Evolutionary conservation across 2,329 filamentous ascomycete genomes (phyloP), one percentile per base, ranked within the genome.

Genomic region (Colletotrichum tabaci): DNA sequence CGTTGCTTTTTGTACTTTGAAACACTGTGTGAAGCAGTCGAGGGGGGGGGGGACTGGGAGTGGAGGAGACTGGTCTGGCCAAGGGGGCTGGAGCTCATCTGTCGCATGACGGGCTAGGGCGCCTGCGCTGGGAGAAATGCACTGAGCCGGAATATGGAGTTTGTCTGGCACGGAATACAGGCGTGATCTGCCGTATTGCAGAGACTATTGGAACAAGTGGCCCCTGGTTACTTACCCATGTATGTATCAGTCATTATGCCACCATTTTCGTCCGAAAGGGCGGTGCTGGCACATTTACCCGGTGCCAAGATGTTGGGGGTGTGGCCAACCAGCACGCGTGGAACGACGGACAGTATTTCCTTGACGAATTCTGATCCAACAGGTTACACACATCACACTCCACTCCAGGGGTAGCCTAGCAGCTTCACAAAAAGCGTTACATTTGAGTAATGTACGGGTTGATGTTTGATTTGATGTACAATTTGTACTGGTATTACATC

Each of bases 401-500:
- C 16, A n/a, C 12, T 4, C 13, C 16, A 16, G 7, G 18, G 8
- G 8, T 6, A 8, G 18, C 1, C 3, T 23, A 47, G 47, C 38
- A 2, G 2, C 2, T 18, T 23, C 3, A 30, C 42, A 16, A 3
- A n/a, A 13, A 13, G 10, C 1, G 7, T 2, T 12, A 18, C 6
- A 0, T 46, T 55, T 35, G 9, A 26, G 40, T 23, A 66, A 56
- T 50, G 42, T 66, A 61, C 56, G 47, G 46, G 2, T 62, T 63
- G 23, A 35, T 62, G 46, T 61, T 23, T 58, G n/a, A 47, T 55
- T 69, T 56, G 46, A 68, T 69, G 58, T 69, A 69, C 69, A 69
- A 55, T 23, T 67, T 42, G 69, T 69, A 69, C 69, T 64, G 47
- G 58, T 69, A 72, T 72, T 72, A 69, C 65, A 69, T 72, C 69